Evolutionary conservation across 805 yeast genomes (phyloP), one percentile per base, ranked within the genome.

Genomic region (Zygotorulaspora danielsina): DNA sequence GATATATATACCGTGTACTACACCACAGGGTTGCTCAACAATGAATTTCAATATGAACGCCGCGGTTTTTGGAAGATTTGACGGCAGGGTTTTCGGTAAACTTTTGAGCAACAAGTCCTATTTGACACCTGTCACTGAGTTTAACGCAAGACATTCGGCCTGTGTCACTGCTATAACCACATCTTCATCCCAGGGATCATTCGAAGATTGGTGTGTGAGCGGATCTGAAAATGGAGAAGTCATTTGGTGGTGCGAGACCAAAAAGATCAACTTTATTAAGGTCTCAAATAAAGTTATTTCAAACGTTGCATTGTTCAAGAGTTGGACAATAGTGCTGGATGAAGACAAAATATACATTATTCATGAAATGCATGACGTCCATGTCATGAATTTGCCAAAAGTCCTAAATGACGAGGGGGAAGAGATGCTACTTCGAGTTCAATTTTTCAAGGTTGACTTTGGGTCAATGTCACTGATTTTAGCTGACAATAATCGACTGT

Each of bases 1-100:
- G 9, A 54, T 63, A 11, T 63, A 61, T 41, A 59, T 63, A 19
- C 67, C 65, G 3, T 62, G 67, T 36, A 59, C 64, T 2, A 59
- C 65, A 2, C 67, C 67, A 12, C 63, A 59, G 35, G 65, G 65
- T 10, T 60, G 65, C 34, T 59, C 66, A 2, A 59, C 64, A 1
- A 61, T 61, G 59, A 53, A 61, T 47, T 57, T 61, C 26, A 56
- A 54, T 31, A 50, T 59, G 9, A 54, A 56, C 31, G 59, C 63
- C 1, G 64, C 64, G 1, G 61, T 61, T 0, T 61, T 61, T 42
- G 67, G 67, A 7, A 58, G 64, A 21, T 61, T 57, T 20, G 66
- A 61, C 39, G 67, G 67, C 6, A 53, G 61, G 34, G 55, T 63
- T 1, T 61, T 53, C 29, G 63, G 64, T 6, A 61, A 61, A 42